Base-by-base conservation (phyloP, 1,284 basidiomycete genomes). In the Trichosporon ovoides region DNA sequence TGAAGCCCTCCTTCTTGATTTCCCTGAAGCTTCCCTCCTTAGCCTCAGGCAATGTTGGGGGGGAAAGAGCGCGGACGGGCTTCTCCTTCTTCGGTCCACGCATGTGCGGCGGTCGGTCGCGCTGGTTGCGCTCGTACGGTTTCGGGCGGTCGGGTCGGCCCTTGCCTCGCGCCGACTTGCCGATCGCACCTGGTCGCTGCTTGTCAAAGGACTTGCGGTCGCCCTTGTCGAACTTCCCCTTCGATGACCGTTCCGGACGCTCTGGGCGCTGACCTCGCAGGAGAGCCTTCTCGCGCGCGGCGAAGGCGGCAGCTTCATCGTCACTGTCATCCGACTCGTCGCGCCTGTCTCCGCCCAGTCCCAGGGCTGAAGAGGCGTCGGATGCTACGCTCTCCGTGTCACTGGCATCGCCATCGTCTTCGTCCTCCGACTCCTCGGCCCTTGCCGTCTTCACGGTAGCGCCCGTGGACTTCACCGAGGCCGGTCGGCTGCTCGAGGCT, bases 1-100 rank as follows among this genome's bases (percentile, higher is more conserved):
- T 58, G 50, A 68, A 75, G n/a, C 72, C 73, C 48, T 73, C 73
- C 52, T 69, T 68, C 63, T 75, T 73, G 49, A 73, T 31, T 7
- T 60, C 57, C 22, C 71, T 59, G 16, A 72, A 11, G 11, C 56
- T 40, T 1, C 33, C 55, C 20, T 53, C 52, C 49, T 24, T 49
- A 18, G 53, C 14, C 37, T 22, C 53, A 4, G 43, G 43, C 20
- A 54, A 34, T 16, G 33, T 20, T 11, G 50, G 53, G 1, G 52
- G 58, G 6, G 58, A 58, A 7, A 58, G 61, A 0, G 55, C 57
- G n/a, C 61, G 57, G 9, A 54, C 48, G 4, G 38, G 53, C 31
- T 19, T 24, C 20, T 51, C 49, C 49, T 34, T 36, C n/a, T 34
- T 11, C 14, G 18, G 51, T 34, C 51, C 7, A 20, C 51, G 35